Conservation (phyloP, 2,329 filamentous ascomycete genomes). For the Tympanopsis confertula region DNA sequence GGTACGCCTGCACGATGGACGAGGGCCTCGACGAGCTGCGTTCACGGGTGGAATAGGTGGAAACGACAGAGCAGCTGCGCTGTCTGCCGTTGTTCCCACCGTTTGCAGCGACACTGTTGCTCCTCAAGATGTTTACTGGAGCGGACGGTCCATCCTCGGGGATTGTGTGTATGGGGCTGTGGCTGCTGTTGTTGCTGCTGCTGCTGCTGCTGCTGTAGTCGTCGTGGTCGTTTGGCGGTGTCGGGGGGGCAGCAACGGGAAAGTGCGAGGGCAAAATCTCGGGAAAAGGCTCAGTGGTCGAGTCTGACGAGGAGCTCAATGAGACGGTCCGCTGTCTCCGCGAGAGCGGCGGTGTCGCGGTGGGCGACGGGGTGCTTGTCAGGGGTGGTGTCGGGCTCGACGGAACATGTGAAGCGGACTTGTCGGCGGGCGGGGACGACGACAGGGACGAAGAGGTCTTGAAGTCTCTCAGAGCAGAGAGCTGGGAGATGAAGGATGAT, state of each 20-base stretch:
- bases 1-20: conserved; percentile 78
- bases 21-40: conserved; percentile 56
- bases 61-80: conserved; percentile 14
- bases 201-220: neutral
- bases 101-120: conserved; percentile 8
- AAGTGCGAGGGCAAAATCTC: neutral
- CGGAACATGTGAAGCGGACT: neutral
- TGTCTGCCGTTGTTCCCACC: conserved; percentile 29
- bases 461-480: conserved; percentile 38
- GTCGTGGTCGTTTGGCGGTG: conserved; percentile 15
- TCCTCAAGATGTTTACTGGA: neutral
- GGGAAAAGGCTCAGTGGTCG: neutral
- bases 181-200: neutral
- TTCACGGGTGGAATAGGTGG: conserved; percentile 18
- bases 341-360: neutral
- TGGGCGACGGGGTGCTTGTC: neutral
- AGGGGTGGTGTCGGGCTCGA: too few species aligned
- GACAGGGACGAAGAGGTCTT: conserved; percentile 16
- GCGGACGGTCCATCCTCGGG: neutral
- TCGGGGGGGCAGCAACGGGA: neutral
- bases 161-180: neutral
- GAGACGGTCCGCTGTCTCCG: neutral
- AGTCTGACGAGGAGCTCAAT: neutral
- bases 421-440: conserved; percentile 11
- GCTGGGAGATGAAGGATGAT: conserved; percentile 77